Evolutionary conservation across 768 basidiomycete genomes (phyloP).

Genomic region (Russula olivacea): DNA sequence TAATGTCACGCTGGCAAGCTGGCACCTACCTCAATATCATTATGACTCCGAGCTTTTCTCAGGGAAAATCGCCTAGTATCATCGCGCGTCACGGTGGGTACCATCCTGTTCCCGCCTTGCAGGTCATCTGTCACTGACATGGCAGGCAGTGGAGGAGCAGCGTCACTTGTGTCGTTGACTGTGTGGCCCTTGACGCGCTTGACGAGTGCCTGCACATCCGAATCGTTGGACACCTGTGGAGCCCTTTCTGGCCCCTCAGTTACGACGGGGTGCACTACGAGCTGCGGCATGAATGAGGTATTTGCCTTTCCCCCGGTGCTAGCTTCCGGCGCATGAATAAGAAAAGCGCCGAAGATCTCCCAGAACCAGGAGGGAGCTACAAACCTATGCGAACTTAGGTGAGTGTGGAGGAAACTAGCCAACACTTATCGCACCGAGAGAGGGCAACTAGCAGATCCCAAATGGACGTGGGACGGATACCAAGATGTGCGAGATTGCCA

Average conservation of each 20-base stretch:
- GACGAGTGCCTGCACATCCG: not conserved
- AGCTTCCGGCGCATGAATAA: not conserved
- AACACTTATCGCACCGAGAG: conserved; percentile 5
- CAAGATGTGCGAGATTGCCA: not conserved
- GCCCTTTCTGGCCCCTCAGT: not conserved
- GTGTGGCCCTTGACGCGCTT: not conserved
- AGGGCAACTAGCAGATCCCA: not conserved
- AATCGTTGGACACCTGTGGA: not conserved
- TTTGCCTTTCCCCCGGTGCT: not conserved
- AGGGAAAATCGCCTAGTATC: not conserved
- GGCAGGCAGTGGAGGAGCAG: not conserved
- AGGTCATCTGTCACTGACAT: too few relatives aligned
- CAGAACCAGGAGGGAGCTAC: not conserved
- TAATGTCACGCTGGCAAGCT: not conserved
- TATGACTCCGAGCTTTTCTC: not conserved
- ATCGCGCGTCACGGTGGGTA: not conserved
- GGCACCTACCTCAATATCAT: not conserved
- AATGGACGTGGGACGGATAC: not conserved
- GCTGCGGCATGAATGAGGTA: not conserved
- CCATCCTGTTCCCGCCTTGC: not conserved
- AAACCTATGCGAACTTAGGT: not conserved
- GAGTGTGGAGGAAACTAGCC: not conserved
- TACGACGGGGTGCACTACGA: not conserved
- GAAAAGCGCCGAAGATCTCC: not conserved
- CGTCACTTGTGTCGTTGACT: not conserved